Evolutionary conservation across 805 yeast genomes (phyloP), one percentile per base, ranked within the genome.

Genomic region (Pichia nanzhaoensis): DNA sequence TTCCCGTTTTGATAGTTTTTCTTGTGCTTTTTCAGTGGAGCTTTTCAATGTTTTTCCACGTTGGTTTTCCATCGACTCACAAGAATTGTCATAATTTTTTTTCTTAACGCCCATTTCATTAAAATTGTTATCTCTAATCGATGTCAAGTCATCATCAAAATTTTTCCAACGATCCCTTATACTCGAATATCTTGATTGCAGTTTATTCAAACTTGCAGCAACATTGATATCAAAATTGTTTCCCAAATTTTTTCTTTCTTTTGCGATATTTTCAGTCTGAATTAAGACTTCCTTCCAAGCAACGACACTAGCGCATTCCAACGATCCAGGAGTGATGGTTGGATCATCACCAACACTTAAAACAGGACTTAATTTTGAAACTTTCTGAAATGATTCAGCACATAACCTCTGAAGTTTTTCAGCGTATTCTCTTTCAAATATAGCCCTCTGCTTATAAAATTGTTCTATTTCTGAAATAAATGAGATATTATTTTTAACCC

Each of bases 301-400:
- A 12, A 86, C 95, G 50, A 90, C 66, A 14, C 85, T 72, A 0
- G 96, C 95, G 51, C 85, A 75, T 59, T 93, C 98, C 41, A 91
- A 69, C 0, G 97, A 88, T 0, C 99, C 99, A 0, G 99, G 98
- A 0, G 99, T 93, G 36, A 86, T 76, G 35, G 80, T 75, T 0
- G 99, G 99, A 16, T 77, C 76, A 49, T 87, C 95, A 21, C 99
- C 99, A 2, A 93, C 99, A 37, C 90, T 78, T 24, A 93, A 64
- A 13, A 67, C 61, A 0, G 91, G 77, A 10, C 87, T 70, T 16
- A 71, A 64, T 51, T 78, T 78, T 39, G 95, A 83, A 60, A 90
- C 89, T 62, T 78, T 83, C 48, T 80, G 82, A 54, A 87, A 80
- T 51, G 80, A 84, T 48, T 80, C 86, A 42, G 78, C 66, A 37